Base-by-base conservation (phyloP, 208 protist genomes). In the Herpetomonas tarakana region DNA sequence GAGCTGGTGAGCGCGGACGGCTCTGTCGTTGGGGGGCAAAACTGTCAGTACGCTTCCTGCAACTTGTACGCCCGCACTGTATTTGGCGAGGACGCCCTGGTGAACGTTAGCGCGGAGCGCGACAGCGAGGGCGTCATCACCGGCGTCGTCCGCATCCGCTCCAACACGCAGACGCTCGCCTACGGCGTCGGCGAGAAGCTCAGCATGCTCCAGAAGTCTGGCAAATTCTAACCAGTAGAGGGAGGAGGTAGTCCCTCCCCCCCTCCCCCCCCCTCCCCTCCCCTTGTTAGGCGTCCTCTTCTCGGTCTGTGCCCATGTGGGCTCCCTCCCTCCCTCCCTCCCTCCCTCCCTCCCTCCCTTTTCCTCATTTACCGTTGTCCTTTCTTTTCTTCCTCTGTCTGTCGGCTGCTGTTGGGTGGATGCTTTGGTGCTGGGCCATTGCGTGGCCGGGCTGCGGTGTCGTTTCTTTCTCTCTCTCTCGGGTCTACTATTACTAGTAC, bases 31-130 rank as follows among this genome's bases (percentile, higher is more conserved):
- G 72, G 71, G 21, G 81, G 76, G 25, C 91, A 86, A 51, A 85
- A 95, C 27, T 98, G 94, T 71, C 81, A 84, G 46, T 99, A 98
- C 62, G 68, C 98, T 0, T 97, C 97, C 28, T 98, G 97, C 57
- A 99, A 99, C 77, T 65, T 99, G 6, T 99, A 99, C 76, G 98
- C 98, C 12, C 83, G 83, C 30, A 94, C 79, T 55, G 86, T 94
- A 28, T 99, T 99, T 75, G 97, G 98, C 50, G 98, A 99, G 71
- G 98, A 99, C 62, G 98, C 96, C 16, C 65, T 99, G 16, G 94
- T 97, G 7, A 99, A 99, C 68, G 79, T 99, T n/a, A 95, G 78
- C 39, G 44, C 96, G 7, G 91, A 96, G 73, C 62, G 68, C 27
- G 71, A 80, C 25, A 29, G 26, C 0, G 76, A 84, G 7, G 93